Conservation (phyloP, 202 grass and related monocot genomes). For the Saccharum hybrid region DNA sequence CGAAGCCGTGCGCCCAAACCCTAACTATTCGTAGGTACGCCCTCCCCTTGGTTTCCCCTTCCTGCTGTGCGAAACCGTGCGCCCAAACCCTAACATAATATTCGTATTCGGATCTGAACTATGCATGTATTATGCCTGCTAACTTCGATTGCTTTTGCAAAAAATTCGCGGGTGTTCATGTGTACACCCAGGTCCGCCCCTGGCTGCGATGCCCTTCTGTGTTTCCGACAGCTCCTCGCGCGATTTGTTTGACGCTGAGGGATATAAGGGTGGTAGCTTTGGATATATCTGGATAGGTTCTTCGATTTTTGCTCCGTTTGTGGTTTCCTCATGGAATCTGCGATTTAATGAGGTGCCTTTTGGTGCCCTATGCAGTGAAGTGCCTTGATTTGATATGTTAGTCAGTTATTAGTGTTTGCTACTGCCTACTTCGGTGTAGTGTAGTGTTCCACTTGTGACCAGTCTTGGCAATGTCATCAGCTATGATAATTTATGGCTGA, state of each 20-base stretch:
- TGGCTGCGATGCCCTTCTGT: background rate
- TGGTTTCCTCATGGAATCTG: background rate
- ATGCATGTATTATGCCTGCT: background rate
- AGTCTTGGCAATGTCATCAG: background rate
- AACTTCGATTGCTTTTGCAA: background rate
- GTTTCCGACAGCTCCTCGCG: background rate
- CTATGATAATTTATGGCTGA: background rate
- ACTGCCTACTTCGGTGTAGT: background rate
- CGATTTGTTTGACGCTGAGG: background rate
- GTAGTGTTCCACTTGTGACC: background rate
- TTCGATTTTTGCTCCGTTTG: background rate
- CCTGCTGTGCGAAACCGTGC: background rate
- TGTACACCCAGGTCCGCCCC: background rate
- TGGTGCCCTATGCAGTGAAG: background rate
- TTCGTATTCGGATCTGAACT: background rate
- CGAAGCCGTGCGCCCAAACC: background rate
- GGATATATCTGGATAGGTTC: background rate
- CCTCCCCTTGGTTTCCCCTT: background rate
- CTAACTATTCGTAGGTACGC: background rate
- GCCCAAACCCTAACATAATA: background rate
- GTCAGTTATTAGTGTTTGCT: background rate
- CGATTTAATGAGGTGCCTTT: background rate
- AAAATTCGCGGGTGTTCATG: background rate
- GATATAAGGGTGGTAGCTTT: background rate
- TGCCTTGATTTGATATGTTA: background rate